Evolutionary conservation across 805 yeast species (phyloP), one percentile per base, ranked within the genome.

Genomic region (Teunomyces lycoperdinae): DNA sequence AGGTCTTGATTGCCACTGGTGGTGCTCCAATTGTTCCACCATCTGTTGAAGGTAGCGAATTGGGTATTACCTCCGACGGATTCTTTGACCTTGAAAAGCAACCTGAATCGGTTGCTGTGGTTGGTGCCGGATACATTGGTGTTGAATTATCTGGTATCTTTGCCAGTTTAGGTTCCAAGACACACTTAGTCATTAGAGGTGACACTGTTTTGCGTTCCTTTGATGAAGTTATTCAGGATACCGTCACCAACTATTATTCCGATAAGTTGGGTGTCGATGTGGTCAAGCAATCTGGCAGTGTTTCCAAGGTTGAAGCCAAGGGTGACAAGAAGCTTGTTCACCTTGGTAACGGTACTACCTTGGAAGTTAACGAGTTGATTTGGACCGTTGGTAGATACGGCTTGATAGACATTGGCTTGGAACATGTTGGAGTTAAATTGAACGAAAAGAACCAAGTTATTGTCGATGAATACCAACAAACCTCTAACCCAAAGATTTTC

Each of bases 121-220:
- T 94, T 9, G 99, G 99, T 58, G 97, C 97, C 33, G 99, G 99
- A 39, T 94, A 94, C 72, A 94, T 94, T 64, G 98, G 96, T 49
- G 86, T 90, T 42, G 99, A 94, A 73, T 79, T 94, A 44, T 87
- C 97, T 5, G 99, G 99, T 53, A 90, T 94, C 40, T 92, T 94
- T 81, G 79, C 87, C 55, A 89, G 89, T 20, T 77, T 94, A 52
- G 96, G 96, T 13, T 65, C 92, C 11, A 89, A 92, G 56, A 85
- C 96, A 42, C 92, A 88, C 65, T 66, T 94, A 67, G 79, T 92
- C 51, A 87, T 92, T 53, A 84, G 99, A 74, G 95, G 96, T 55
- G 92, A 91, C 50, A 85, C 91, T 1, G 91, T 94, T 27, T 77
- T 94, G 66, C 83, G 98, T 66, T 80, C 84, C 50, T 94, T 94